phyloP scores from a whole-genome alignment of 1,139 yeast species.

The Scheffersomyces titani region DNA sequence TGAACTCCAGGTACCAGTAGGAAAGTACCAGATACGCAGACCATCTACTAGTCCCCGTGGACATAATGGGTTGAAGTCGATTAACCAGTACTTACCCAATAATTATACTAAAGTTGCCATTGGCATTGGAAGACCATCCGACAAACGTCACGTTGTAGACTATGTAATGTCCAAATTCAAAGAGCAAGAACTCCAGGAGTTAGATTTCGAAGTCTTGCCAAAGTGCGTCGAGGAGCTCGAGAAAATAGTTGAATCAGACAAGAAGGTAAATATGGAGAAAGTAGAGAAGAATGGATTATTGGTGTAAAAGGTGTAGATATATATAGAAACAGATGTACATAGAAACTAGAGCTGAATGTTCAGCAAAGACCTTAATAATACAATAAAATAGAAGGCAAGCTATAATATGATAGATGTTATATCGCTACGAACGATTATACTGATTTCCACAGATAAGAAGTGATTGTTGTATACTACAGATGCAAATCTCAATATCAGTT shows the following conservation, averaged over 20 bases:
- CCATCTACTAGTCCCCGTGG: constrained; percentile 67
- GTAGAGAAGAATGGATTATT: constrained; percentile 15
- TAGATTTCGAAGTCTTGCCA: constrained; percentile 40
- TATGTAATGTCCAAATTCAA: constrained; percentile 60
- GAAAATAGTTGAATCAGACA: constrained; percentile 22
- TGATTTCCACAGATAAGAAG: neutral
- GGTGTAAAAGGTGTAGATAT: constrained; percentile 11
- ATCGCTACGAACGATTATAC: neutral
- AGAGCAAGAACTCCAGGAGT: constrained; percentile 30
- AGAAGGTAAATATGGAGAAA: neutral
- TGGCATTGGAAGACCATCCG: constrained; percentile 71
- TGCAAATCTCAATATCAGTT: neutral
- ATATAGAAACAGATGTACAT: neutral
- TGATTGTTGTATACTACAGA: neutral
- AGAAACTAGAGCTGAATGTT: neutral
- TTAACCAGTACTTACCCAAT: constrained; percentile 42
- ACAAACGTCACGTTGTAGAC: constrained; percentile 49
- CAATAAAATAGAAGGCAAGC: too few species aligned
- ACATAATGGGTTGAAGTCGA: constrained; percentile 74
- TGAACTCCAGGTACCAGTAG: constrained; percentile 66
- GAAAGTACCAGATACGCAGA: constrained; percentile 59
- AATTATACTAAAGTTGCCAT: constrained; percentile 60
- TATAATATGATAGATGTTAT: too few species aligned
- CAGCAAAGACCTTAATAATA: neutral
- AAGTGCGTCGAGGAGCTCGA: constrained; percentile 36